These are phyloP conservation scores for Alloteropsis semialata DNA, from an alignment of 176 grass and related monocot species.

Conservation along the genomic window DNA sequence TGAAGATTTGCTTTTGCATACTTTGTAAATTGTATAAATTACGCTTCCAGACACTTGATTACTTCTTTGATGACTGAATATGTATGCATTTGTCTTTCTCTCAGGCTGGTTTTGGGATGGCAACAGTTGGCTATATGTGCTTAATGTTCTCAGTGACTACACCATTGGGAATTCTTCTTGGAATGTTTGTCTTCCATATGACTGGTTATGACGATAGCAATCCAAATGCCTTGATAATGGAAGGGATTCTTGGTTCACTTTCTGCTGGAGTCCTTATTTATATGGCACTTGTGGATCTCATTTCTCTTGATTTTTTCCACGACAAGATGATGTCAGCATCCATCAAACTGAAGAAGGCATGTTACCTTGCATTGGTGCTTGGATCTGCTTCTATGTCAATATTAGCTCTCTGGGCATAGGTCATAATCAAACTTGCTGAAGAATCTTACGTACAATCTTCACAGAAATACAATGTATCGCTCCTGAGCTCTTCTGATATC, in stretches of 20 bases:
- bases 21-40: neutral
- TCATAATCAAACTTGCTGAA: conserved; percentile 17
- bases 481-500: neutral
- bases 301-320: conserved; percentile 96
- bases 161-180: conserved; percentile 83
- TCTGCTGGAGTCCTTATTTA: conserved; percentile 87
- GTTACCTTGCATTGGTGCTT: conserved; percentile 72
- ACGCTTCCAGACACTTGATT: no score
- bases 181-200: conserved; percentile 87
- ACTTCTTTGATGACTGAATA: conserved; percentile 14
- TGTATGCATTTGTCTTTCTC: conserved; percentile 21
- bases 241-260: conserved; percentile 87
- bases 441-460: conserved; percentile 1
- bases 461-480: conserved; percentile 7
- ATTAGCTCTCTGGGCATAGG: conserved; percentile 91
- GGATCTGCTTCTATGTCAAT: conserved; percentile 97
- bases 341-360: conserved; percentile 65
- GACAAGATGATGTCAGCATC: conserved; percentile 79
- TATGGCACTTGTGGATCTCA: conserved; percentile 92
- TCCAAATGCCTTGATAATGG: conserved; percentile 85
- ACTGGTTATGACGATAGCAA: conserved; percentile 92
- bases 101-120: conserved; percentile 88
- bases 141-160: conserved; percentile 96
- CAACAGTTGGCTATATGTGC: conserved; percentile 89
- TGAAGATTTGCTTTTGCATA: neutral